Percentiles rank a stretch among this genome's conserved stretches.
Evolutionary conservation across 23 red algal genomes (phyloP).

Genomic region (Gracilariopsis chorda): DNA sequence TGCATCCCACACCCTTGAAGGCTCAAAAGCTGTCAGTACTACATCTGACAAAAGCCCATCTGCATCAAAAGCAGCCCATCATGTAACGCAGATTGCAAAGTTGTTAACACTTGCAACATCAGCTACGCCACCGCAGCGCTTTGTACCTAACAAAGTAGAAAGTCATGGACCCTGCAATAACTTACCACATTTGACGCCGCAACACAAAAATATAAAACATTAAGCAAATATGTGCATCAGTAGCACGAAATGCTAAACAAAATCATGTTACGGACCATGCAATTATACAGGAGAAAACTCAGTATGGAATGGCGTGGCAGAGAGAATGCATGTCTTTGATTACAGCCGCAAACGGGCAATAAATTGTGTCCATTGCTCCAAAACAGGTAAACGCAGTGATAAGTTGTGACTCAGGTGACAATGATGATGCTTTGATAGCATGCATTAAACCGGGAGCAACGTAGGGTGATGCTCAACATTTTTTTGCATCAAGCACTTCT

Average conservation of each 20-base stretch:
- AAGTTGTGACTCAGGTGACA: not conserved
- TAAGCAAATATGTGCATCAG: not conserved
- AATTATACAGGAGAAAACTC: not conserved
- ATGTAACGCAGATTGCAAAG: too few species aligned
- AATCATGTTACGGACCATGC: not conserved
- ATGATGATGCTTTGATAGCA: not conserved
- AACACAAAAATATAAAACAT: not conserved
- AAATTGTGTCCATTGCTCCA: not conserved
- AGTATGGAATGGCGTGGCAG: not conserved
- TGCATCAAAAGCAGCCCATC: too few species aligned
- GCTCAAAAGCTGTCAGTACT: too few species aligned
- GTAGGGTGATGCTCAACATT: not conserved
- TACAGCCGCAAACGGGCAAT: not conserved
- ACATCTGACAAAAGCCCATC: too few species aligned
- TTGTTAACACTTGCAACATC: too few species aligned
- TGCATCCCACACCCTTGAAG: too few species aligned
- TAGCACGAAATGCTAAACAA: not conserved
- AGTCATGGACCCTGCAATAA: not conserved
- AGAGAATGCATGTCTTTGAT: slow-evolving; percentile 5
- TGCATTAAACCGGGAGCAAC: not conserved
- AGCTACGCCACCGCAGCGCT: too few species aligned
- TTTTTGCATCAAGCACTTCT: not conserved
- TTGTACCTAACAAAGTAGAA: slow-evolving; percentile 47
- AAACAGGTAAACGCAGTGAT: not conserved
- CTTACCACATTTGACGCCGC: not conserved